Conservation (phyloP, 2,329 filamentous ascomycete species). For the Penicillium sp. region DNA sequence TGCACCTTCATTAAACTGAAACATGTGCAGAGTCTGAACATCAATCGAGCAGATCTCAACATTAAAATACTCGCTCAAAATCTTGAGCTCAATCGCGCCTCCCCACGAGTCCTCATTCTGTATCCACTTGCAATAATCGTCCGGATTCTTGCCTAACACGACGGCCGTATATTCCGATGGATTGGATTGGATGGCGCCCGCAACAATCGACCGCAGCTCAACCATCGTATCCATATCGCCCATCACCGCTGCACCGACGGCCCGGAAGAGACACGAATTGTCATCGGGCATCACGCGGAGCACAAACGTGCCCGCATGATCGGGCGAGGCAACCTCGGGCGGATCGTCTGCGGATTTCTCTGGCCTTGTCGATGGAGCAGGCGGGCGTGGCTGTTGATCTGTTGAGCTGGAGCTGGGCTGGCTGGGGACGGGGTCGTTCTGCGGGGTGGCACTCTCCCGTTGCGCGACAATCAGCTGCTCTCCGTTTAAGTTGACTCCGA, state of each 20-base stretch:
- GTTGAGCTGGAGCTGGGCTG: constrained; percentile 16
- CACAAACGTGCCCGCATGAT: constrained; percentile 63
- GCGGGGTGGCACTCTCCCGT: constrained; percentile 40
- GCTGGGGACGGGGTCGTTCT: constrained; percentile 8
- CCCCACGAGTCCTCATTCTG: constrained; percentile 83
- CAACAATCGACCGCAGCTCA: constrained; percentile 76
- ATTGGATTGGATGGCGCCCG: constrained; percentile 74
- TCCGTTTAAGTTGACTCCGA: constrained; percentile 67
- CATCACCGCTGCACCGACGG: constrained; percentile 79
- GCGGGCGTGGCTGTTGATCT: constrained; percentile 29
- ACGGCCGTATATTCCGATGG: constrained; percentile 74
- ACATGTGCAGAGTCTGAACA: constrained; percentile 69
- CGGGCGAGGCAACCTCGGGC: constrained; percentile 63
- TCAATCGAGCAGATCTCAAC: constrained; percentile 86
- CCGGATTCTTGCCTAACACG: constrained; percentile 72
- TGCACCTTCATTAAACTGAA: constrained; percentile 78
- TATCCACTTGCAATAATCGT: constrained; percentile 82
- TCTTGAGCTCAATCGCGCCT: constrained; percentile 85
- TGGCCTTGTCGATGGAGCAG: constrained; percentile 45
- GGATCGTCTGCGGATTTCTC: constrained; percentile 58
- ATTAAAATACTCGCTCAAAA: constrained; percentile 81
- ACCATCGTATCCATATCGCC: constrained; percentile 68
- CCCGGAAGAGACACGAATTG: constrained; percentile 92
- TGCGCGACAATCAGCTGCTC: constrained; percentile 69
- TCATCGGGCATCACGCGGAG: constrained; percentile 96